A percentile compares a stretch with the other conserved stretches of the same genome.
Conservation (phyloP, 441 rosid genomes). For the Populus hybrid region DNA sequence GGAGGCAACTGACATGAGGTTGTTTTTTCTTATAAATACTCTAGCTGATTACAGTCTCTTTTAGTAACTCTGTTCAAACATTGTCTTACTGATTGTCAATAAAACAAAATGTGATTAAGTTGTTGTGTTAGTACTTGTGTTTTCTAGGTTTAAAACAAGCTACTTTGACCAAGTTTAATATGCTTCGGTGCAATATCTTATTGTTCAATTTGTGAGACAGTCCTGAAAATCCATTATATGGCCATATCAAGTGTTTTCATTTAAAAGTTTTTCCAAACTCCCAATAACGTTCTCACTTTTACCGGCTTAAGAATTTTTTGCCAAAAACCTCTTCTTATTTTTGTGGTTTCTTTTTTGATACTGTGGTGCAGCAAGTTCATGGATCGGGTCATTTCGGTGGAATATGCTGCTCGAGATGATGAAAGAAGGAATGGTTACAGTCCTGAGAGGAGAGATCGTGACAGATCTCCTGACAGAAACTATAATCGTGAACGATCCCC, state of each 20-base stretch:
- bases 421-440: constrained; percentile 55
- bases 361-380: constrained; percentile 56
- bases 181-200: neutral
- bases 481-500: constrained; percentile 54
- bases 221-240: neutral
- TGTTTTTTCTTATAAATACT: neutral
- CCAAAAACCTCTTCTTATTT: neutral
- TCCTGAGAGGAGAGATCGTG: constrained; percentile 53
- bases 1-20: neutral
- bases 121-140: neutral
- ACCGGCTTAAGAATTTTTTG: neutral
- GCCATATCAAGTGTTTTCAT: neutral
- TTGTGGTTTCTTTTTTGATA: neutral
- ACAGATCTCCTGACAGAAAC: constrained; percentile 53
- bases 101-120: neutral
- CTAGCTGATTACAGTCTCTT: neutral
- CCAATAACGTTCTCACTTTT: neutral
- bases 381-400: constrained; percentile 77
- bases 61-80: neutral
- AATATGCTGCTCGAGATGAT: constrained; percentile 72
- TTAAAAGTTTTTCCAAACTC: neutral
- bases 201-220: neutral
- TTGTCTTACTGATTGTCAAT: neutral
- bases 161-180: neutral
- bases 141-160: neutral